Evolutionary conservation across 257 asterid species (phyloP).

Genomic region (Nicotiana obtusifolia): DNA sequence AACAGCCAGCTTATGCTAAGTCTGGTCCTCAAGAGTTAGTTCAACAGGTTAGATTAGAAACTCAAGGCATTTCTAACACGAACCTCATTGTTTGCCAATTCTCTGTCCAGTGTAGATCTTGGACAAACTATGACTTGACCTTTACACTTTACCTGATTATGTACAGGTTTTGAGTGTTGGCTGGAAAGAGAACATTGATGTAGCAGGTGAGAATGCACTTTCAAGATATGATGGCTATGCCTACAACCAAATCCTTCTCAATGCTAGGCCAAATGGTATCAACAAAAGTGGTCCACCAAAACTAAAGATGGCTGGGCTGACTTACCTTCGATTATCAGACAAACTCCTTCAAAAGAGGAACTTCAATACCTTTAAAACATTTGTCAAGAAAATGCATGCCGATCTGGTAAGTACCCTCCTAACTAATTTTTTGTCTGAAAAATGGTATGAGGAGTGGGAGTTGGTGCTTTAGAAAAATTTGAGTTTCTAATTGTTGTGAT

Average conservation of each 20-base stretch:
- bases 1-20: slow-evolving; percentile 28
- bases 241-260: slow-evolving; percentile 68
- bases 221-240: slow-evolving; percentile 48
- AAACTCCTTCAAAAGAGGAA: slow-evolving; percentile 33
- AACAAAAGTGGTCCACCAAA: slow-evolving; percentile 38
- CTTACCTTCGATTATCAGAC: slow-evolving; percentile 60
- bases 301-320: slow-evolving; percentile 46
- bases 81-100: background rate
- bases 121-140: background rate
- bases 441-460: background rate
- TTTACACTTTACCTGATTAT: slow-evolving; percentile 1
- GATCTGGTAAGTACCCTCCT: slow-evolving; percentile 35
- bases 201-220: slow-evolving; percentile 85
- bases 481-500: background rate
- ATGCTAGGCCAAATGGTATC: slow-evolving; percentile 64
- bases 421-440: background rate
- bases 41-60: slow-evolving; percentile 22
- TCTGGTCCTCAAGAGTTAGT: slow-evolving; percentile 34
- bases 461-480: background rate
- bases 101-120: background rate
- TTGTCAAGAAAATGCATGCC: slow-evolving; percentile 78
- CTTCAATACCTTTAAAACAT: slow-evolving; percentile 40
- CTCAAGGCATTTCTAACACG: too few relatives aligned
- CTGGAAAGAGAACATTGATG: slow-evolving; percentile 62
- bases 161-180: slow-evolving; percentile 56